Conservation (phyloP, 352 stramenopile genomes). For the Peronospora farinosa region DNA sequence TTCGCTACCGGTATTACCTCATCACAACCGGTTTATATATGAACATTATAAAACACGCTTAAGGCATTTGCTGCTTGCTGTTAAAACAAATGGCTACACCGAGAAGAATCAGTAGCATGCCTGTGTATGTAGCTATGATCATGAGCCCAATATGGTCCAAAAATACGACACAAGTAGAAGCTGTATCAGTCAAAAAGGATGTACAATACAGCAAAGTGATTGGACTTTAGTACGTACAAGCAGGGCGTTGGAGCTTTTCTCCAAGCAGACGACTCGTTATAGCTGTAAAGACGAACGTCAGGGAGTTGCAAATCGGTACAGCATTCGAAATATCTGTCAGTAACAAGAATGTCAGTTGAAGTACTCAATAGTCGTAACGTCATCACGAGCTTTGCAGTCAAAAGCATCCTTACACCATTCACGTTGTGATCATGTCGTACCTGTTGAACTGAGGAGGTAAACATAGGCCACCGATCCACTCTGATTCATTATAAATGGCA, state of each 20-base stretch:
- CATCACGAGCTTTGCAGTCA: not conserved
- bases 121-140: constrained; percentile 46
- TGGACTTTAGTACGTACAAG: constrained; percentile 37
- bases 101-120: constrained; percentile 55
- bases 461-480: constrained; percentile 79
- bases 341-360: not conserved
- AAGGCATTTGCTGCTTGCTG: constrained; percentile 31
- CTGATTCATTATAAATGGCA: constrained; percentile 81
- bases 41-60: constrained; percentile 2
- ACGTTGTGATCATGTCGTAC: constrained; percentile 20
- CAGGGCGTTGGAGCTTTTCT: constrained; percentile 58
- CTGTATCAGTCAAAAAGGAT: too few relatives aligned
- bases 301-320: constrained; percentile 85
- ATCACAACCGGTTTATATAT: constrained; percentile 3
- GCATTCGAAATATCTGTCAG: constrained; percentile 72
- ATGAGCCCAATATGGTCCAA: not conserved
- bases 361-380: not conserved
- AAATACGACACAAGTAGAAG: not conserved
- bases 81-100: constrained; percentile 65
- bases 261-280: constrained; percentile 70
- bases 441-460: constrained; percentile 64
- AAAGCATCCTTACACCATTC: not conserved
- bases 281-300: constrained; percentile 86
- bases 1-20: not conserved
- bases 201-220: not conserved